These are phyloP conservation scores for Neoscytalidium dimidiatum DNA, from an alignment of 2,329 filamentous ascomycete genomes.

Conservation along the genomic window DNA sequence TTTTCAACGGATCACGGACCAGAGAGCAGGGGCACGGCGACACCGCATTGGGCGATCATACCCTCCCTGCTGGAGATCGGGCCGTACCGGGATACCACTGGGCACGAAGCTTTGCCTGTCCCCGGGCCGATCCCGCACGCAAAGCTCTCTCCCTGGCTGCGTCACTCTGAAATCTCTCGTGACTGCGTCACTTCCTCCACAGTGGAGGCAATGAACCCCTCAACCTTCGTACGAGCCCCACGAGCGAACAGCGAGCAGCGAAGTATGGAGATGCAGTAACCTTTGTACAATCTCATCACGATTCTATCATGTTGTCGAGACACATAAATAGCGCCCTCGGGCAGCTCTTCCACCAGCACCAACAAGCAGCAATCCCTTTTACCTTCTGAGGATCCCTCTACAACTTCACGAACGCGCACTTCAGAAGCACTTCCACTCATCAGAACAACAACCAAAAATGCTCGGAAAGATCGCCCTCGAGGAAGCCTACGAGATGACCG, in stretches of 20 bases:
- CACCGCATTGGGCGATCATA: constrained; percentile 9
- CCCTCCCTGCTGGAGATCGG: constrained; percentile 1
- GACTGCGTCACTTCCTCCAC: constrained; percentile 1
- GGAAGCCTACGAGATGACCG: constrained; percentile 13
- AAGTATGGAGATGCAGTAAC: background rate
- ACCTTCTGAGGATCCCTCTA: background rate
- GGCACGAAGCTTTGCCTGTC: background rate
- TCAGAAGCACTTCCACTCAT: background rate
- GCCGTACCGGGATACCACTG: background rate
- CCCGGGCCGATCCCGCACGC: constrained; percentile 6
- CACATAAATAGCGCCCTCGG: background rate
- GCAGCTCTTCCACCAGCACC: background rate
- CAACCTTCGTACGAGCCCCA: constrained; percentile 4
- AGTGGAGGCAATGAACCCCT: background rate
- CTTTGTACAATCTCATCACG: background rate
- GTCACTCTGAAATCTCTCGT: background rate
- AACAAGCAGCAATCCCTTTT: background rate
- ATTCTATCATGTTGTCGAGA: background rate
- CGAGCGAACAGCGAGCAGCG: background rate
- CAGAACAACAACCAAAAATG: background rate
- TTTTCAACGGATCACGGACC: constrained; percentile 3
- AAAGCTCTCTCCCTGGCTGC: background rate
- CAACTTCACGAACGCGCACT: background rate
- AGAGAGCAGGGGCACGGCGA: background rate
- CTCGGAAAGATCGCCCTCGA: constrained; percentile 16